Evolutionary conservation across 140 eudicot species (phyloP), one percentile per base, ranked within the genome.

Genomic region (Bidens hawaiensis): DNA sequence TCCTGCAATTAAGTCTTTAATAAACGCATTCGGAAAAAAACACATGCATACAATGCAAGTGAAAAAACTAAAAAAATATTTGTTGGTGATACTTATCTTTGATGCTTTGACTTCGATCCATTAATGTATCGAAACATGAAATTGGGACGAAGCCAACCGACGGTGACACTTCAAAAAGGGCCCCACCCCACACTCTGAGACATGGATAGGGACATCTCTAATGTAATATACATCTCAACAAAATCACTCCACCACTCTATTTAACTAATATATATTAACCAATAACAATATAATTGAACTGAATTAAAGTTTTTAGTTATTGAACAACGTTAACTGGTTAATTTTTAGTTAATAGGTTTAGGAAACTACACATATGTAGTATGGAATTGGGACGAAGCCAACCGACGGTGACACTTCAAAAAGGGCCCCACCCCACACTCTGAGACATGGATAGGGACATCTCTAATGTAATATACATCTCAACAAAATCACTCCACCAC

Each of bases 401-500:
- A 33, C 3, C 23, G 76, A 80, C 50, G 50, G 50, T 70, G 83
- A 67, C 81, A 72, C 79, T 71, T 75, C 82, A 55, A 61, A 75
- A 70, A 52, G 55, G 57, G 15, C 19, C 34, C 42, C 23, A 14
- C 49, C 58, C 45, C 76, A 21, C 54, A 60, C 48, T 25, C 41
- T 28, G 22, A 60, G 46, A 49, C 70, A 49, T 16, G 15, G 3
- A 79, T 36, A 54, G 40, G 42, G 78, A 71, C 81, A 70, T 75
- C 71, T 70, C 81, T 38, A 36, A 70, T 70, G 63, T 69, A 61
- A 61, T 61, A 47, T 70, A 9, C 54, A 40, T 68, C 56, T 27
- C 57, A 46, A 62, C 69, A 70, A 43, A 60, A 60, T 70, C 62
- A 33, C 30, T 41, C 33, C 60, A 21, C 36, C 6, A 49, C 22